phyloP scores from a whole-genome alignment of 176 grass and related monocot genomes.

The Rhynchospora tenuis region DNA sequence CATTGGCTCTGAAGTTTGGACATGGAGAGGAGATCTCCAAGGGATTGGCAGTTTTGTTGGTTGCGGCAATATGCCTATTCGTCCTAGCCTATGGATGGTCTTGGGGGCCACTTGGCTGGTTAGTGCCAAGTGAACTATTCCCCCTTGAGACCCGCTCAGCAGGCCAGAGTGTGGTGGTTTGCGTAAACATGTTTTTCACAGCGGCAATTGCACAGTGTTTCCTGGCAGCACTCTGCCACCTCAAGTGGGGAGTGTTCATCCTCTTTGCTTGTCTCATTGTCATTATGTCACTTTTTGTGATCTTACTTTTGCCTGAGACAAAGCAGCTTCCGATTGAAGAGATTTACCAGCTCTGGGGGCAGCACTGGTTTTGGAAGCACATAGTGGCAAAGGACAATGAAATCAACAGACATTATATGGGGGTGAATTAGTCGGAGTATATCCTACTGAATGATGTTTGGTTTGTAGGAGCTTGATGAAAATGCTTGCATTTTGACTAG shows the following conservation, averaged over 20 bases:
- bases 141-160: slow-evolving; percentile 32
- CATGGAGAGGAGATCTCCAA: slow-evolving; percentile 51
- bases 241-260: slow-evolving; percentile 26
- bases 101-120: slow-evolving; percentile 90
- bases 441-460: background rate
- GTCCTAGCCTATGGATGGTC: slow-evolving; percentile 89
- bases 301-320: slow-evolving; percentile 87
- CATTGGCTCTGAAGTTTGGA: slow-evolving; percentile 77
- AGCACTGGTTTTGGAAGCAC: slow-evolving; percentile 93
- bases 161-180: slow-evolving; percentile 28
- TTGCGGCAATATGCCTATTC: slow-evolving; percentile 77
- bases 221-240: slow-evolving; percentile 32
- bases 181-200: slow-evolving; percentile 31
- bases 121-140: slow-evolving; percentile 81
- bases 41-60: slow-evolving; percentile 43
- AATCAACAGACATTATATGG: background rate
- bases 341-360: slow-evolving; percentile 72
- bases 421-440: background rate
- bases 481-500: background rate
- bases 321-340: slow-evolving; percentile 99
- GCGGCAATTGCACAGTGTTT: slow-evolving; percentile 28
- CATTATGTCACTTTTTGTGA: slow-evolving; percentile 75
- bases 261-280: slow-evolving; percentile 52
- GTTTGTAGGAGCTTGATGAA: background rate
- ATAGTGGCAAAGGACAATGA: slow-evolving; percentile 43